Base-by-base conservation (phyloP, 2,329 filamentous ascomycete genomes). In the Coniochaeta hoffmannii region DNA sequence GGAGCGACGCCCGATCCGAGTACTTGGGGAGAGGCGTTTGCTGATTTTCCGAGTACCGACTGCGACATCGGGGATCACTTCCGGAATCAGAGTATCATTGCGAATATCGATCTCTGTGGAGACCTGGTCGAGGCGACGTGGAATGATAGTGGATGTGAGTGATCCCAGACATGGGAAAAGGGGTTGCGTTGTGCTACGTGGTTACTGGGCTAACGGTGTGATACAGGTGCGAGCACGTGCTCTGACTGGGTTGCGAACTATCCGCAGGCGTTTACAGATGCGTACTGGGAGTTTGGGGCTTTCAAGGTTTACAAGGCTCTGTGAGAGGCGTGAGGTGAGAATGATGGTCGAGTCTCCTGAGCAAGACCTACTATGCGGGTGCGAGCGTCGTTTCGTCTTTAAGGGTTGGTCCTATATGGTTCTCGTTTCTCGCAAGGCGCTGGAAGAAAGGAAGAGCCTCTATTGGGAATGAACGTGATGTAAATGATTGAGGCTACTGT, bases 71-170 rank as follows among this genome's bases (percentile, higher is more conserved):
- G 68, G 6, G 72, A 69, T 4, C 82, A 86, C 63, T 87, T 88
- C 66, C 73, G 68, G 54, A 88, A 87, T 62, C 78, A 85, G 65
- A 84, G 81, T 60, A 87, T 88, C 61, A 76, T 87, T 59, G 77
- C 77, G 41, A 86, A 88, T 62, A 86, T 87, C 59, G 80, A 85
- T 65, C 68, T 88, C 8, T 88, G 85, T 60, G 85, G 85, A 0
- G 67, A 78, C 38, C 73, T 81, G 60, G 79, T 78, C 3, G 76
- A 77, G 49, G 70, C 69, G 3, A 68, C 71, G 32, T 82, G 76
- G 61, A 68, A 69, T 2, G 60, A 67, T 12, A 79, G 79, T 19
- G 76, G 73, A 54, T 78, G 75, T 68, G 60, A 67, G 65, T 68
- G 9, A 11, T 19, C 49, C 15, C 28, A n/a, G 1, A 3, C 10